phyloP scores from a whole-genome alignment of 179 eudicot species.

The Beta corolliflora region DNA sequence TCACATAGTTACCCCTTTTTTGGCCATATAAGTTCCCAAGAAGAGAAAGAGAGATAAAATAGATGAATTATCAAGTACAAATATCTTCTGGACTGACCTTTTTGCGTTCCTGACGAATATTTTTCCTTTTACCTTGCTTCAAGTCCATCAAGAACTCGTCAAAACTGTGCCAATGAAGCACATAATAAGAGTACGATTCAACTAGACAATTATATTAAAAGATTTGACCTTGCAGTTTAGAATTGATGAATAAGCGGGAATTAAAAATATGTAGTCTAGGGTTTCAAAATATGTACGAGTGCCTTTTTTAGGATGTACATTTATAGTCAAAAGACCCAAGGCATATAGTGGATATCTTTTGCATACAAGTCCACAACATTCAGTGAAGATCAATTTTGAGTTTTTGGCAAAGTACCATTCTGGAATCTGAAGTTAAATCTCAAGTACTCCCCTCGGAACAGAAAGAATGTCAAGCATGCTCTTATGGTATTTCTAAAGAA shows the following conservation, averaged over 20 bases:
- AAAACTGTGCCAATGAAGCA: slow-evolving; percentile 56
- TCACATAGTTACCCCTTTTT: neutral
- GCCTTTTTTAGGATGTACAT: slow-evolving; percentile 1
- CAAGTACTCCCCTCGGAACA: no score
- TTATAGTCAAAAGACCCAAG: neutral
- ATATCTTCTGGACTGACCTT: slow-evolving; percentile 51
- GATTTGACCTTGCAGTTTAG: neutral
- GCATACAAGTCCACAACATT: neutral
- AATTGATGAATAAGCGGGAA: no score
- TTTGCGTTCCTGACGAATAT: slow-evolving; percentile 96
- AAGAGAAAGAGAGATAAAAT: neutral
- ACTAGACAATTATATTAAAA: neutral
- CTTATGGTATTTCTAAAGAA: no score
- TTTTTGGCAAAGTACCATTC: neutral
- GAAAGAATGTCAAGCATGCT: no score
- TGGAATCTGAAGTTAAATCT: neutral
- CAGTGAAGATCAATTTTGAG: neutral
- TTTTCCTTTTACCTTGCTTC: slow-evolving; percentile 96
- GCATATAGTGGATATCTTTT: neutral
- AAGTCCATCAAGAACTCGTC: slow-evolving; percentile 94
- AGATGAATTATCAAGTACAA: neutral
- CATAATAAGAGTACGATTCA: slow-evolving; percentile 1
- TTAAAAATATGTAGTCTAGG: neutral
- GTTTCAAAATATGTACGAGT: neutral
- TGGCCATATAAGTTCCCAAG: neutral